Evolutionary conservation across 352 stramenopile genomes (phyloP), one percentile per base, ranked within the genome.

Genomic region (Pythium chondricola): DNA sequence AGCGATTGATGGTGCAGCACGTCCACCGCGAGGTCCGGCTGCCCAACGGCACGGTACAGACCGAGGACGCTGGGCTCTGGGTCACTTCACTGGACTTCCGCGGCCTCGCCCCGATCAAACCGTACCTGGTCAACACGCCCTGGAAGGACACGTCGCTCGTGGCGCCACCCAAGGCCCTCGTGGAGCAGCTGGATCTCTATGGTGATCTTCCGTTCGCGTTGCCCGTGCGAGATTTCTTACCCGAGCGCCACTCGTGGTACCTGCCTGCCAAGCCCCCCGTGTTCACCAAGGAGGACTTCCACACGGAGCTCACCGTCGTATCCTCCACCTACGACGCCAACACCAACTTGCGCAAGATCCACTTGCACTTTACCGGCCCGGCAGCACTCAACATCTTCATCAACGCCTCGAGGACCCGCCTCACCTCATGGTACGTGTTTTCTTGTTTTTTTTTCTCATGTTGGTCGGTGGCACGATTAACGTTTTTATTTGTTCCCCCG

Each of bases 351-450:
- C 79, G 79, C 26, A 74, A 46, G 40, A 71, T 90, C 17, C 79
- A 88, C 46, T 65, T 90, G 33, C 56, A 72, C 17, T 81, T 90
- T 39, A 81, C 65, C 1, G 79, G 79, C 0, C 75, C 79, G 7
- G 78, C 75, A 1, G 71, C 87, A 39, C 65, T 86, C 44, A 79
- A 84, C 46, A 63, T 90, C 42, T 90, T 83, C 52, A 77, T 90
- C 50, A 76, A 90, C 53, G 79, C 79, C n/a, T 80, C 73, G 33
- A 69, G 58, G 43, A 87, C 71, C 5, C 76, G 51, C 18, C 45
- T 90, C 30, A 87, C 74, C 22, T 84, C 74, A 6, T 90, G 79
- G 79, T 87, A 45, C 26, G 53, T 74, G 10, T 24, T 37, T 11
- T 24, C 9, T 11, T 56, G 40, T 27, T 17, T 30, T 38, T 18